Conservation (phyloP, 306 rosid species). For the Ceratonia siliqua region DNA sequence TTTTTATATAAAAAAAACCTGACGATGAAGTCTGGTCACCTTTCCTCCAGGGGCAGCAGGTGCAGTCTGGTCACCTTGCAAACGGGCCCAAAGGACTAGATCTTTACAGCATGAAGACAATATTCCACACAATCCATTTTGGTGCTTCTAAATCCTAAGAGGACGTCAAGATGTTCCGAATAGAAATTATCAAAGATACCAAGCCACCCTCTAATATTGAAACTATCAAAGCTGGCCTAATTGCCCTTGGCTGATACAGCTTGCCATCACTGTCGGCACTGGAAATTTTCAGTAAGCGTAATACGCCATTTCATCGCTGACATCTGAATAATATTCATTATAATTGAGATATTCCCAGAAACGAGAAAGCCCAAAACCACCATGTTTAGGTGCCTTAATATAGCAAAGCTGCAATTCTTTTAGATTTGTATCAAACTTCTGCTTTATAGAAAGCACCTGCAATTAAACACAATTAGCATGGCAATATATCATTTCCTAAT, state of each 20-base stretch:
- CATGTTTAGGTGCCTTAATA: slow-evolving; percentile 74
- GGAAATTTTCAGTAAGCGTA: slow-evolving; percentile 35
- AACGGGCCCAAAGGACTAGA: neutral
- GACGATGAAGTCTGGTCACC: neutral
- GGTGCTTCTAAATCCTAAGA: neutral
- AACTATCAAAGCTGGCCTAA: slow-evolving; percentile 10
- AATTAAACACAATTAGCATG: slow-evolving; percentile 29
- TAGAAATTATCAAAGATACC: slow-evolving; percentile 13
- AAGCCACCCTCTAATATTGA: neutral
- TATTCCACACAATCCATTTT: neutral
- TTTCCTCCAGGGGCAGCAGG: neutral
- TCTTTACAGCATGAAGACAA: neutral
- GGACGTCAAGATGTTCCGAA: neutral
- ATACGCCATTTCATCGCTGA: slow-evolving; percentile 43
- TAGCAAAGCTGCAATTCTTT: slow-evolving; percentile 67
- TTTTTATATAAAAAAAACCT: neutral
- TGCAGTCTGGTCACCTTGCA: neutral
- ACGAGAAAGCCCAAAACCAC: slow-evolving; percentile 59
- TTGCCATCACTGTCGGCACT: neutral
- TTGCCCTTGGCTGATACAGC: neutral
- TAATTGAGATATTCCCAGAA: slow-evolving; percentile 85
- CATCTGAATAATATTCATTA: slow-evolving; percentile 65
- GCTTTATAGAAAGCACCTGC: slow-evolving; percentile 76
- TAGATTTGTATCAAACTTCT: slow-evolving; percentile 66
- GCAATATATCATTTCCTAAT: neutral